These are phyloP conservation scores for Mortierella sp. DNA, from an alignment of 371 early-diverging fungal genomes.

Conservation along the genomic window DNA sequence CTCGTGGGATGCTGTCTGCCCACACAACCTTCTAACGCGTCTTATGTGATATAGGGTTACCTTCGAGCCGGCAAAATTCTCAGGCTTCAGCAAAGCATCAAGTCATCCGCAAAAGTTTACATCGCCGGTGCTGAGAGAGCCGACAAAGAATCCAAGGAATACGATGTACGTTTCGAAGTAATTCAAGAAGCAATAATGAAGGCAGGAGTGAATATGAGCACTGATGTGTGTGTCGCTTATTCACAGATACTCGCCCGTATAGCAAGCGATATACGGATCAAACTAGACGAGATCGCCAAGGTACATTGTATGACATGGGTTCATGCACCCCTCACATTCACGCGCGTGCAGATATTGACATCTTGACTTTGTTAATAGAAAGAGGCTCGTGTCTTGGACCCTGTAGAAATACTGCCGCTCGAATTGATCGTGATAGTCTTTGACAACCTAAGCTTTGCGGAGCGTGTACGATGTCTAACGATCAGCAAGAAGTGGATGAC, in stretches of 20 bases:
- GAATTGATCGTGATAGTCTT: slow-evolving; percentile 39
- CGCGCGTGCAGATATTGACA: neutral
- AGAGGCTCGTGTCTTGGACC: slow-evolving; percentile 34
- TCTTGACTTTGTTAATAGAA: slow-evolving; percentile 2
- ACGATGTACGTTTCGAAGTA: slow-evolving; percentile 17
- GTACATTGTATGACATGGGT: too few relatives aligned
- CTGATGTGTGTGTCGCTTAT: too few relatives aligned
- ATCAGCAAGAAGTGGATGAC: slow-evolving; percentile 46
- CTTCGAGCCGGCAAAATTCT: slow-evolving; percentile 41
- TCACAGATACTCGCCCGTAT: slow-evolving; percentile 27
- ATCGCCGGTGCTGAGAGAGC: slow-evolving; percentile 38
- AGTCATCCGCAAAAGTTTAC: slow-evolving; percentile 25
- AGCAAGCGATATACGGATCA: slow-evolving; percentile 19
- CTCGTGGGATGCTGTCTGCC: too few relatives aligned
- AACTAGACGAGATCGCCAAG: slow-evolving; percentile 28
- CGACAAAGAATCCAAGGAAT: slow-evolving; percentile 26
- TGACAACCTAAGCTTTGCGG: slow-evolving; percentile 24
- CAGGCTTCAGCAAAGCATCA: slow-evolving; percentile 34
- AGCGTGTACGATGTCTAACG: slow-evolving; percentile 28
- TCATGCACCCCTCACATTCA: too few relatives aligned
- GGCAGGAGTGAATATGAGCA: neutral
- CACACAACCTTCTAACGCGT: neutral
- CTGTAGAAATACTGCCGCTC: slow-evolving; percentile 35
- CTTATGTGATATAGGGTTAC: slow-evolving; percentile 23
- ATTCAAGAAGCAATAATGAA: too few relatives aligned